These are phyloP conservation scores for Penicillium cinerascens DNA, from an alignment of 495 filamentous ascomycete genomes.

Conservation along the genomic window DNA sequence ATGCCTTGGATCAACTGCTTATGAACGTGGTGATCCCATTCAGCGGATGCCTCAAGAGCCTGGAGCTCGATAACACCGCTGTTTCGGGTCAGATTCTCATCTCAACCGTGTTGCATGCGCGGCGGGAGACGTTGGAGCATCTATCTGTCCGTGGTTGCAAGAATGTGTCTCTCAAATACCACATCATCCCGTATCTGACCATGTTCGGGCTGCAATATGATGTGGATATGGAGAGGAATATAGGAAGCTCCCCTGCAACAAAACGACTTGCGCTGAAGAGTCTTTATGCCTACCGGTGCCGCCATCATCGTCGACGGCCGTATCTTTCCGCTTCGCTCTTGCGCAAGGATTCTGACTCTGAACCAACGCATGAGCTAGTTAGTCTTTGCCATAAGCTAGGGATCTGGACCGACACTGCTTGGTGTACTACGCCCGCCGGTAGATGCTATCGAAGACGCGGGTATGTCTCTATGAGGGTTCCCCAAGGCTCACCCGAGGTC, in stretches of 20 bases:
- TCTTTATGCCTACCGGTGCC: slow-evolving; percentile 59
- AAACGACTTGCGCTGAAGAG: slow-evolving; percentile 53
- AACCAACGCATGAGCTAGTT: slow-evolving; percentile 61
- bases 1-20: slow-evolving; percentile 55
- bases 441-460: slow-evolving; percentile 55
- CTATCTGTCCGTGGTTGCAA: slow-evolving; percentile 62
- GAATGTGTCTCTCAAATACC: slow-evolving; percentile 63
- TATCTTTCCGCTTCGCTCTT: slow-evolving; percentile 54
- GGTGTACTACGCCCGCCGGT: slow-evolving; percentile 59
- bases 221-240: slow-evolving; percentile 38
- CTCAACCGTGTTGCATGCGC: slow-evolving; percentile 50
- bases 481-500: slow-evolving; percentile 51
- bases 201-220: slow-evolving; percentile 47
- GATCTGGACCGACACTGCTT: slow-evolving; percentile 63
- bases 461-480: slow-evolving; percentile 54
- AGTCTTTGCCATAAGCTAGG: slow-evolving; percentile 56
- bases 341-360: slow-evolving; percentile 58
- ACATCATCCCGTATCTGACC: slow-evolving; percentile 56
- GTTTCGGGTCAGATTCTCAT: slow-evolving; percentile 55
- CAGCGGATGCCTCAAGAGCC: slow-evolving; percentile 51
- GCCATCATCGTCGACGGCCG: slow-evolving; percentile 57
- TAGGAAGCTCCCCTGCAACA: slow-evolving; percentile 29
- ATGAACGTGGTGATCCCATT: slow-evolving; percentile 54
- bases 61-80: slow-evolving; percentile 61
- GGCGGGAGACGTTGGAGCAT: slow-evolving; percentile 52